Percentiles rank a stretch among this genome's conserved stretches.
These are phyloP conservation scores for Larix kaempferi DNA, from an alignment of 75 land plant genomes.

Conservation along the genomic window DNA sequence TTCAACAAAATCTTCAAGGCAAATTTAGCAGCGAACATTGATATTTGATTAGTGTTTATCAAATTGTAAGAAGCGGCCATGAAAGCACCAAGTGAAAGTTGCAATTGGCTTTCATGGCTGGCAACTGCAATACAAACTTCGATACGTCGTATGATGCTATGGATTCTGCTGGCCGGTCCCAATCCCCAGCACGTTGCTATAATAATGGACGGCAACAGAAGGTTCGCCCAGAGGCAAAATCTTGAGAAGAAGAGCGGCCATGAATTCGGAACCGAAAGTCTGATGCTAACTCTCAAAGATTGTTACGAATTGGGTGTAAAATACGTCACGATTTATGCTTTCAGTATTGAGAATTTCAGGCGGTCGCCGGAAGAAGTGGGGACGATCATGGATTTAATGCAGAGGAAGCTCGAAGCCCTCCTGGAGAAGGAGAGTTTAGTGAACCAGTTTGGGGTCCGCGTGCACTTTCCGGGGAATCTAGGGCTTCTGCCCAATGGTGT, in stretches of 20 bases:
- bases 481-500: conserved; percentile 37
- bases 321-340: conserved; percentile 62
- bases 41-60: no score
- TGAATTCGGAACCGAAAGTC: conserved; percentile 33
- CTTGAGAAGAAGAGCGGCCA: conserved; percentile 41
- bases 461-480: conserved; percentile 56
- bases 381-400: conserved; percentile 53
- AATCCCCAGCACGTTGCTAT: conserved; percentile 64
- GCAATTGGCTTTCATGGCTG: no score
- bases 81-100: no score
- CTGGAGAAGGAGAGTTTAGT: conserved; percentile 31
- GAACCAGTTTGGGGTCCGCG: conserved; percentile 34
- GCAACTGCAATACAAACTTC: no score
- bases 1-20: no score
- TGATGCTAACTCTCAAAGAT: conserved; percentile 37
- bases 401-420: conserved; percentile 44
- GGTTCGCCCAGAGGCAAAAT: conserved; percentile 40
- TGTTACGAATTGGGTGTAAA: conserved; percentile 58
- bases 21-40: no score
- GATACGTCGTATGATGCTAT: no score
- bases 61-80: no score
- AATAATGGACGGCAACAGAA: conserved; percentile 76
- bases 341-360: conserved; percentile 76
- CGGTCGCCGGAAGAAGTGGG: conserved; percentile 53
- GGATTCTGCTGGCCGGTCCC: conserved; percentile 29